Conservation (phyloP, 257 asterid species). For the Cinchona pubescens region DNA sequence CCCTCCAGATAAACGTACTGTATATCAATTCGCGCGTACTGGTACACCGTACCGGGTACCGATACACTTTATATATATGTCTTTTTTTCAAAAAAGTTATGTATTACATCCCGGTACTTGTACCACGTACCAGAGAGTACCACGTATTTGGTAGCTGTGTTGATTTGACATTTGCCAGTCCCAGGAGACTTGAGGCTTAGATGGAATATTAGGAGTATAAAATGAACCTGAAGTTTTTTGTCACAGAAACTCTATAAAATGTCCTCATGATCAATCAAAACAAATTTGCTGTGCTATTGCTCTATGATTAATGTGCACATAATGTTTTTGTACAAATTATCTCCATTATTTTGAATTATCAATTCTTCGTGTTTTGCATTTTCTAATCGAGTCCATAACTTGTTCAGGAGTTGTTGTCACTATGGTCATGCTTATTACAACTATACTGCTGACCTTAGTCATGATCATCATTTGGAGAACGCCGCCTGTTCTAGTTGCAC, state of each 20-base stretch:
- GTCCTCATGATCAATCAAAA: not conserved
- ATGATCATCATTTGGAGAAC: slow-evolving; percentile 40
- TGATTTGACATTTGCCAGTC: not conserved
- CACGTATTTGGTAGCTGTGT: too few species aligned
- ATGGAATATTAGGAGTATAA: not conserved
- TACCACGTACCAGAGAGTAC: too few species aligned
- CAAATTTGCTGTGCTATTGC: not conserved
- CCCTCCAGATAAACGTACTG: too few species aligned
- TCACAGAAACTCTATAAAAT: not conserved
- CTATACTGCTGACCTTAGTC: slow-evolving; percentile 31
- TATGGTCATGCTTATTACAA: slow-evolving; percentile 41
- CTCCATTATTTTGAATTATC: not conserved
- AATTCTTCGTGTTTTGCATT: not conserved
- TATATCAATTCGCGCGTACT: too few species aligned
- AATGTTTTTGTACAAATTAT: not conserved
- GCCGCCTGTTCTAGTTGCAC: slow-evolving; percentile 21
- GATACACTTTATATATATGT: too few species aligned
- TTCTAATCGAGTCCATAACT: not conserved
- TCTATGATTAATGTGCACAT: not conserved
- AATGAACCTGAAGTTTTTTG: not conserved
- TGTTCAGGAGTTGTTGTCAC: slow-evolving; percentile 37
- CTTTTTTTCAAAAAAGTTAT: too few species aligned
- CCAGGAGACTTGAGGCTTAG: not conserved
- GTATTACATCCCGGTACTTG: too few species aligned
- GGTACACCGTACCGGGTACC: too few species aligned